Evolutionary conservation across 331 rosid genomes (phyloP), one percentile per base, ranked within the genome.

Genomic region (Malus hybrid): DNA sequence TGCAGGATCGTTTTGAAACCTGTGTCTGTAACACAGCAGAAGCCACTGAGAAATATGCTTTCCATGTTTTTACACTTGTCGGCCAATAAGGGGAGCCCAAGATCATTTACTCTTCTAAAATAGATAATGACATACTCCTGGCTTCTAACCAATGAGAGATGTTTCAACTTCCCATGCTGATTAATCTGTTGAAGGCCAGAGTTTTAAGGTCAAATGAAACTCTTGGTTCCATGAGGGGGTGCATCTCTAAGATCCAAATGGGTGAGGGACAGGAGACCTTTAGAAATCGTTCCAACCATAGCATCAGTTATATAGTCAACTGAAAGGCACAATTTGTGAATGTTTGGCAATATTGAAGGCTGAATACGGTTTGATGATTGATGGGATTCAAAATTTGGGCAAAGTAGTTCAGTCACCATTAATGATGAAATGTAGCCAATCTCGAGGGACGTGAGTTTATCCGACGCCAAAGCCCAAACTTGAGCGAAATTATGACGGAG

Each of bases 21-120:
- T 0, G 99, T 91, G 90, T 94, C 99, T 18, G 97, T 92, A 79
- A 94, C 99, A 13, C 96, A 97, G 71, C 97, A 94, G 82, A 94
- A 94, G 80, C 99, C 99, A 32, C 97, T 93, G 14, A 94, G 92
- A 74, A 85, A 88, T 86, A 94, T 92, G 83, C 93, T 94, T 83
- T 94, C 99, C 85, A 94, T 77, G 78, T 83, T 79, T 33, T 85
- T 82, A 68, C 97, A 92, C 71, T 89, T 90, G 70, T 94, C 99
- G 13, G 96, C 97, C 93, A 94, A 82, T 75, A 90, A 80, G 81
- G 92, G 99, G 70, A 94, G 75, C 32, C 96, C 99, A 16, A 88
- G 85, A 84, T 94, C 96, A 65, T 92, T 94, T 22, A 94, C 97
- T 83, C 96, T 87, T 75, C 89, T 89, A 76, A 94, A 92, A 85